These are phyloP conservation scores for Aspergillus sp. DNA, from an alignment of 2,329 filamentous ascomycete genomes.

Conservation along the genomic window DNA sequence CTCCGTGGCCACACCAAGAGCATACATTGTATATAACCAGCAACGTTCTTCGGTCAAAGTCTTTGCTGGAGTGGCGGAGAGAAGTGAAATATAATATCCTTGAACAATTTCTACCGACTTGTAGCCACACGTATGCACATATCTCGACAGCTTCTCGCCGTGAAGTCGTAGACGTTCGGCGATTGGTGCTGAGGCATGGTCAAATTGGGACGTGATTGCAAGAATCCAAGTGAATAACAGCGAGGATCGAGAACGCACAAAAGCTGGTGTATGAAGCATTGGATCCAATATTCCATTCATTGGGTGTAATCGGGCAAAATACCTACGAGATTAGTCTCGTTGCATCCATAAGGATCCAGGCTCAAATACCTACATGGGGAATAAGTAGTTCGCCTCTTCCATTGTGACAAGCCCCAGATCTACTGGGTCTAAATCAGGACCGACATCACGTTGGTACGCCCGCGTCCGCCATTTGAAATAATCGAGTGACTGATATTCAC, in stretches of 20 bases:
- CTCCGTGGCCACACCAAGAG: slow-evolving; percentile 21
- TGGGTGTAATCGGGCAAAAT: slow-evolving; percentile 21
- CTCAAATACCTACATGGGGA: slow-evolving; percentile 16
- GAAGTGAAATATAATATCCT: slow-evolving; percentile 25
- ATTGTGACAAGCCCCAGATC: slow-evolving; percentile 24
- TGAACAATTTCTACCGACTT: slow-evolving; percentile 27
- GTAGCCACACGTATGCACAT: slow-evolving; percentile 21
- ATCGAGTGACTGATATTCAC: too few species aligned
- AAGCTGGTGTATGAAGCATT: slow-evolving; percentile 20
- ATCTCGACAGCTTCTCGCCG: slow-evolving; percentile 22
- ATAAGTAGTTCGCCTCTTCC: slow-evolving; percentile 19
- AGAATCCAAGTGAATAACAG: slow-evolving; percentile 27
- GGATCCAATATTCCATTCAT: slow-evolving; percentile 27
- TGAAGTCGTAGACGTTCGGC: slow-evolving; percentile 21
- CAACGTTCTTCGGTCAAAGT: slow-evolving; percentile 20
- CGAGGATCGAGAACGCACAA: slow-evolving; percentile 19
- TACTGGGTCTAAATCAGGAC: slow-evolving; percentile 23
- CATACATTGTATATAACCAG: slow-evolving; percentile 26
- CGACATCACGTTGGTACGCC: slow-evolving; percentile 12
- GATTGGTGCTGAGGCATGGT: slow-evolving; percentile 13
- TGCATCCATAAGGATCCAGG: too few species aligned
- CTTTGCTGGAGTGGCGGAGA: slow-evolving; percentile 22
- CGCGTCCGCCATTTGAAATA: too few species aligned
- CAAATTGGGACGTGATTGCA: slow-evolving; percentile 24
- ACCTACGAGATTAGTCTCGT: slow-evolving; percentile 8